Evolutionary conservation across 1,139 yeast species (phyloP).

Genomic region (Citeromyces siamensis): DNA sequence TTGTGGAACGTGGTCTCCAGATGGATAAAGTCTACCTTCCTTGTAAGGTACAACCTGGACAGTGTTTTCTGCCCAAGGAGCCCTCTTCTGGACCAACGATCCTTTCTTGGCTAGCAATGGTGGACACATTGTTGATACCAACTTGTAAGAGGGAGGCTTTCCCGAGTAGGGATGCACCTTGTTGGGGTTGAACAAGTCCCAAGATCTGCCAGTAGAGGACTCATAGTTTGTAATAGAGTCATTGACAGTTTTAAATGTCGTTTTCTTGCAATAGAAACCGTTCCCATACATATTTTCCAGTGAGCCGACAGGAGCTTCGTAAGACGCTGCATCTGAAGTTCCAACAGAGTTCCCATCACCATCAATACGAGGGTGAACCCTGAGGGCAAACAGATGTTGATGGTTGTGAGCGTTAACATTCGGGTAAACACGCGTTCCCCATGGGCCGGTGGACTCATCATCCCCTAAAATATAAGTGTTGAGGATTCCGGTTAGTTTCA

Average conservation of each 20-base stretch:
- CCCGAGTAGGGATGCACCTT: slow-evolving; percentile 56
- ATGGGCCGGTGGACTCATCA: slow-evolving; percentile 55
- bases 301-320: slow-evolving; percentile 51
- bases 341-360: slow-evolving; percentile 72
- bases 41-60: slow-evolving; percentile 60
- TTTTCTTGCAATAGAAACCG: slow-evolving; percentile 53
- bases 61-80: slow-evolving; percentile 65
- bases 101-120: slow-evolving; percentile 64
- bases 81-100: slow-evolving; percentile 67
- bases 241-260: slow-evolving; percentile 50
- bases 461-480: slow-evolving; percentile 55
- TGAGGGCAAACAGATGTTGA: slow-evolving; percentile 72
- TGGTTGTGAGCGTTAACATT: slow-evolving; percentile 77
- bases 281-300: slow-evolving; percentile 64
- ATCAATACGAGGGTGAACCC: slow-evolving; percentile 71
- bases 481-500: slow-evolving; percentile 71
- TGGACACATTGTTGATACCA: slow-evolving; percentile 69
- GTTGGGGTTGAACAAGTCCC: slow-evolving; percentile 71
- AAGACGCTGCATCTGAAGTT: slow-evolving; percentile 48
- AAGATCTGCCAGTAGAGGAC: slow-evolving; percentile 53
- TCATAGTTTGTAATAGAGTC: slow-evolving; percentile 57
- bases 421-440: slow-evolving; percentile 77
- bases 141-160: slow-evolving; percentile 64
- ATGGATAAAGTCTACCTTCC: slow-evolving; percentile 62
- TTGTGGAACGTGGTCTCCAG: slow-evolving; percentile 72